Evolutionary conservation across 169 alveolate genomes (phyloP).

Genomic region (Cryptosporidium andersoni): DNA sequence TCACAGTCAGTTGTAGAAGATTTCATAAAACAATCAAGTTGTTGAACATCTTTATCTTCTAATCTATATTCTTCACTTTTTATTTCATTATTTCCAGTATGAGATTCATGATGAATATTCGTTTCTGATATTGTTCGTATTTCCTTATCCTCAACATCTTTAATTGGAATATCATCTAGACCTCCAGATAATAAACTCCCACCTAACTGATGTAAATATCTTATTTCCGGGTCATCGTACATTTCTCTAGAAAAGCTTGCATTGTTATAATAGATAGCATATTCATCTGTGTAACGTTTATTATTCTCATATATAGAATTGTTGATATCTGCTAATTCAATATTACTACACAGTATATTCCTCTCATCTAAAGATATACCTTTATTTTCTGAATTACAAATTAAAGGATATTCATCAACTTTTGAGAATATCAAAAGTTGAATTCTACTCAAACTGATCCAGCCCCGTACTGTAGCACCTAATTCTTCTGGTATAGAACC

Average conservation of each 20-base stretch:
- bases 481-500: conserved; percentile 58
- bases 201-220: conserved; percentile 55
- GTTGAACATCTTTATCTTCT: too few relatives aligned
- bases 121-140: too few relatives aligned
- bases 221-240: conserved; percentile 52
- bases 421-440: conserved; percentile 43
- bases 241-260: conserved; percentile 44
- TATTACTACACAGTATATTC: not conserved
- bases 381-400: conserved; percentile 4
- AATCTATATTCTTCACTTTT: too few relatives aligned
- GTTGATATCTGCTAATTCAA: not conserved
- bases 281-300: not conserved
- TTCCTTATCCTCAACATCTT: not conserved
- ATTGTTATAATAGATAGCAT: conserved; percentile 27
- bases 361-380: not conserved
- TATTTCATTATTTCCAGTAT: too few relatives aligned
- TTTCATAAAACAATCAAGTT: too few relatives aligned
- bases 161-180: conserved; percentile 20
- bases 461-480: conserved; percentile 44
- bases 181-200: conserved; percentile 52
- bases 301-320: not conserved
- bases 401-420: conserved; percentile 31
- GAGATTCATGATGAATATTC: too few relatives aligned
- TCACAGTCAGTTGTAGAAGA: too few relatives aligned
- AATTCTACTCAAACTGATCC: conserved; percentile 49